Conservation (phyloP, 2,329 filamentous ascomycete species). For the Claviceps sp. region DNA sequence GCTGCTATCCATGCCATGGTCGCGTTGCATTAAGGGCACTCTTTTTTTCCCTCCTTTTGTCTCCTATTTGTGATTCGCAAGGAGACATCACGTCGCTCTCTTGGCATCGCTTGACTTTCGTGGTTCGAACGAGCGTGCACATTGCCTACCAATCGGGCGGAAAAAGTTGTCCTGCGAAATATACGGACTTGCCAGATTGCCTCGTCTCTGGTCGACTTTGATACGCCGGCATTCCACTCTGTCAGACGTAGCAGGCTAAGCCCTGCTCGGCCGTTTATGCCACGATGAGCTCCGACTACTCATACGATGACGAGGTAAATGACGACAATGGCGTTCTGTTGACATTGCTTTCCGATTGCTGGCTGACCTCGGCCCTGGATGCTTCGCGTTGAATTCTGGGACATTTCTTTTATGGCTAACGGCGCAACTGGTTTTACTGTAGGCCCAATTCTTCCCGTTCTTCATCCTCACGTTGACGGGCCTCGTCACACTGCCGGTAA, state of each 20-base stretch:
- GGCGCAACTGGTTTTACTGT: neutral
- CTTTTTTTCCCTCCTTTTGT: neutral
- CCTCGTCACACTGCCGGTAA: conserved; percentile 79
- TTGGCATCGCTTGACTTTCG: too few species aligned
- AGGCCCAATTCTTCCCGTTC: conserved; percentile 98
- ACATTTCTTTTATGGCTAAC: conserved; percentile 2
- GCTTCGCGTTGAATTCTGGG: neutral
- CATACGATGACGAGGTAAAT: conserved; percentile 81
- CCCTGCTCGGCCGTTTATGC: conserved; percentile 18
- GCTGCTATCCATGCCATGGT: neutral
- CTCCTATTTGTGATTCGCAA: neutral
- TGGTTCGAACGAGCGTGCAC: neutral
- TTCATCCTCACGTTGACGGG: conserved; percentile 86
- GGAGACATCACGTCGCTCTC: neutral
- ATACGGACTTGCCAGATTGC: neutral
- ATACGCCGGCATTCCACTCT: neutral
- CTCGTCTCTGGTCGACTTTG: neutral
- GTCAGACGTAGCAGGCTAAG: conserved; percentile 18
- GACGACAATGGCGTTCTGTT: neutral
- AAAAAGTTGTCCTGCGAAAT: neutral
- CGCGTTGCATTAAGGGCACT: neutral
- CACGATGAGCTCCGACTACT: conserved; percentile 88
- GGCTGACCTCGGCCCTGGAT: neutral
- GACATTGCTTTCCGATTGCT: neutral
- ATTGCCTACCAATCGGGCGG: neutral